Conservation (phyloP, 768 basidiomycete species). For the Amanita polypyramis region DNA sequence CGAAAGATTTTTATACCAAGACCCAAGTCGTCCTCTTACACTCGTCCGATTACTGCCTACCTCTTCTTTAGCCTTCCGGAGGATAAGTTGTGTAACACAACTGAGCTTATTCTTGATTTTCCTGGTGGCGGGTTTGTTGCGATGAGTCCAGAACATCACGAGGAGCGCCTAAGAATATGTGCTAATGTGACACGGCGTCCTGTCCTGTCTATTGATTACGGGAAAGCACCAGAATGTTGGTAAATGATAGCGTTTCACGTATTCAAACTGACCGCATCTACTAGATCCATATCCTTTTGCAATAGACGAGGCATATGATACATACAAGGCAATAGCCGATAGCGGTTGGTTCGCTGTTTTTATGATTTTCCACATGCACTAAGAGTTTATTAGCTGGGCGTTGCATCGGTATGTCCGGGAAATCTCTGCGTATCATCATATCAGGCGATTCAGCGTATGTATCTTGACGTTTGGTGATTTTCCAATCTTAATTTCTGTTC, state of each 20-base stretch:
- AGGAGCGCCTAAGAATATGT: conserved; percentile 87
- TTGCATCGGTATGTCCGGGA: conserved; percentile 84
- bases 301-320: conserved; percentile 90
- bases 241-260: conserved; percentile 5
- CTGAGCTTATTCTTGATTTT: conserved; percentile 83
- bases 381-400: conserved; percentile 39
- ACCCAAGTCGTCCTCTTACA: conserved; percentile 63
- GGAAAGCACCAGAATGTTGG: conserved; percentile 93
- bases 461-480: conserved; percentile 6
- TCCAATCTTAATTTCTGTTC: conserved; percentile 8
- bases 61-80: conserved; percentile 74
- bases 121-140: conserved; percentile 97
- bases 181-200: conserved; percentile 68
- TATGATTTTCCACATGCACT: not conserved
- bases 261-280: not conserved
- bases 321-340: conserved; percentile 72
- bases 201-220: conserved; percentile 84
- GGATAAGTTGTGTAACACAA: conserved; percentile 48
- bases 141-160: conserved; percentile 94
- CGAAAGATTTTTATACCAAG: conserved; percentile 78
- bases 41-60: conserved; percentile 73
- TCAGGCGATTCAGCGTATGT: conserved; percentile 97
- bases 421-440: conserved; percentile 64
- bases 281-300: conserved; percentile 96
- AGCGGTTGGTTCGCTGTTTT: conserved; percentile 29